Evolutionary conservation across 495 filamentous ascomycete species (phyloP).

Genomic region (Tetracladium setigerum): DNA sequence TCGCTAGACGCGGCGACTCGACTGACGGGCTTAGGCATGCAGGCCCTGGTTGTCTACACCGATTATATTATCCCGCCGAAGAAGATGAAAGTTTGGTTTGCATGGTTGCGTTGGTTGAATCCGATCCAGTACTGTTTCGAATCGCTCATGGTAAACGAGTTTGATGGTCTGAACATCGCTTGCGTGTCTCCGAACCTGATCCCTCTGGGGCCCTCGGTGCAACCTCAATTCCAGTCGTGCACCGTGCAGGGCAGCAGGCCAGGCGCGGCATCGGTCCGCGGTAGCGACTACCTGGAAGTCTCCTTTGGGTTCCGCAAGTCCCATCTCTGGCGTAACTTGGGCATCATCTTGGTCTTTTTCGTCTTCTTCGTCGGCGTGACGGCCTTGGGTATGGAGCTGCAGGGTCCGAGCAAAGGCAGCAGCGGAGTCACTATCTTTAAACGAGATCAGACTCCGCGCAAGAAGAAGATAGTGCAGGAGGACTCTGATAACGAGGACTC

Average conservation of each 20-base stretch:
- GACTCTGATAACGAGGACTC: slow-evolving; percentile 33
- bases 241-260: background rate
- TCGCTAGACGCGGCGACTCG: slow-evolving; percentile 60
- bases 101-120: slow-evolving; percentile 24
- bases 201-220: slow-evolving; percentile 30
- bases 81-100: slow-evolving; percentile 72
- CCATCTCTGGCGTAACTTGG: slow-evolving; percentile 62
- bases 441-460: slow-evolving; percentile 52
- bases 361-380: slow-evolving; percentile 51
- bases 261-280: slow-evolving; percentile 22
- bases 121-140: slow-evolving; percentile 23
- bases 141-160: background rate
- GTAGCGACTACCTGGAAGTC: slow-evolving; percentile 45
- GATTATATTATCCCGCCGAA: slow-evolving; percentile 66
- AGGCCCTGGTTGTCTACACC: slow-evolving; percentile 67
- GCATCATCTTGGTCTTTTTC: slow-evolving; percentile 57
- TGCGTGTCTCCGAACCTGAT: background rate
- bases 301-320: slow-evolving; percentile 43
- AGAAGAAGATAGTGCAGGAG: slow-evolving; percentile 38
- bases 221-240: slow-evolving; percentile 18
- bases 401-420: slow-evolving; percentile 63
- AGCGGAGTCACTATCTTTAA: slow-evolving; percentile 62
- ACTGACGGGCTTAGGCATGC: slow-evolving; percentile 60
- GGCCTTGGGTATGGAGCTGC: slow-evolving; percentile 58
- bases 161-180: background rate